Evolutionary conservation across 1,284 basidiomycete genomes (phyloP).

Genomic region (Trichosporon coremiiforme): DNA sequence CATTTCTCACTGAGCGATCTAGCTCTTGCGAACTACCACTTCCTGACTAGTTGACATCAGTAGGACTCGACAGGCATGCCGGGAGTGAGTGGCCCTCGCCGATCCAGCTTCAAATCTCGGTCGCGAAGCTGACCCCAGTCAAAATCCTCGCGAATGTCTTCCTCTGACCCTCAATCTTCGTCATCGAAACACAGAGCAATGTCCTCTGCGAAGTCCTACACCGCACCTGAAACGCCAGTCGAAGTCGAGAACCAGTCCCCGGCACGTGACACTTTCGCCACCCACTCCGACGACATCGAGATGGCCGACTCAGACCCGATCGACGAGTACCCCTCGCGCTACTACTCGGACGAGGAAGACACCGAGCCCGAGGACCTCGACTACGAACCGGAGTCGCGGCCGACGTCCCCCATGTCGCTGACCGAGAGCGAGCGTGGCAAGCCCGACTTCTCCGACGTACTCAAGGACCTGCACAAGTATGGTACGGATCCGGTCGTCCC

Average conservation of each 20-base stretch:
- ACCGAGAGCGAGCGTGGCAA: slow-evolving; percentile 6
- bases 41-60: too few species aligned
- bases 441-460: slow-evolving; percentile 6
- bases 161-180: background rate
- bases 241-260: slow-evolving; percentile 9
- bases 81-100: background rate
- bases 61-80: background rate
- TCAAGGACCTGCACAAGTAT: slow-evolving; percentile 12
- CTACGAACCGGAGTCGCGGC: background rate
- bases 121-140: background rate
- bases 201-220: background rate
- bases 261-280: background rate
- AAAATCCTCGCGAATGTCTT: background rate
- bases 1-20: background rate
- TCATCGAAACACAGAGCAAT: background rate
- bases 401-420: slow-evolving; percentile 13
- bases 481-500: background rate
- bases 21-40: background rate
- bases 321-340: slow-evolving; percentile 4
- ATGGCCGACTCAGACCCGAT: background rate
- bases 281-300: background rate
- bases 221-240: background rate
- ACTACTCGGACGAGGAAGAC: slow-evolving; percentile 12
- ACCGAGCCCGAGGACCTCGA: slow-evolving; percentile 9
- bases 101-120: too few species aligned